Percentiles rank a stretch among this genome's conserved stretches.
Conservation (phyloP, 305 asterid genomes). For the Fraxinus platypoda region DNA sequence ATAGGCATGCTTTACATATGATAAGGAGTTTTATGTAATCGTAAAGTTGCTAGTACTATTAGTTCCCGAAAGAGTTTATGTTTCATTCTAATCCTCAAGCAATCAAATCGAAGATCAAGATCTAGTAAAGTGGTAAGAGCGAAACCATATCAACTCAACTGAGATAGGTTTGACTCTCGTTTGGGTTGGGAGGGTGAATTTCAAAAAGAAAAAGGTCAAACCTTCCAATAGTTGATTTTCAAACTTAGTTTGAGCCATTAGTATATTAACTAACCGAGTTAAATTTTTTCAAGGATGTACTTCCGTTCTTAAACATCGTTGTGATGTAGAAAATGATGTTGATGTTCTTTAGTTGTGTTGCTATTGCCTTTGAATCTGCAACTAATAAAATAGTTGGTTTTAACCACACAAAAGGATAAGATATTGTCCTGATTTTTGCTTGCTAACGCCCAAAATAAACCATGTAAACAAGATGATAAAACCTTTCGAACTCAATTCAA, state of each 20-base stretch:
- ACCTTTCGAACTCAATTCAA: background rate
- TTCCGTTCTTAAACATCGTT: background rate
- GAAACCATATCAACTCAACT: background rate
- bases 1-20: background rate
- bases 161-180: background rate
- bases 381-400: background rate
- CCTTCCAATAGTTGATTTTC: background rate
- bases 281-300: background rate
- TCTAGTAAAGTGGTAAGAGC: background rate
- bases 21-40: background rate
- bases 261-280: background rate
- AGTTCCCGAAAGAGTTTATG: background rate
- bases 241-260: background rate
- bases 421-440: background rate
- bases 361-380: background rate
- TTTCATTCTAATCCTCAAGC: background rate
- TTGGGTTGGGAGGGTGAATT: background rate
- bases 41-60: background rate
- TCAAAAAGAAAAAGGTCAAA: background rate
- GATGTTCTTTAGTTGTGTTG: background rate
- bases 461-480: background rate
- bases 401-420: background rate
- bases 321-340: background rate
- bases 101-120: background rate
- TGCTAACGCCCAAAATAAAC: background rate